These are phyloP conservation scores for Naganishia antarctica DNA, from an alignment of 768 basidiomycete genomes.

Conservation along the genomic window DNA sequence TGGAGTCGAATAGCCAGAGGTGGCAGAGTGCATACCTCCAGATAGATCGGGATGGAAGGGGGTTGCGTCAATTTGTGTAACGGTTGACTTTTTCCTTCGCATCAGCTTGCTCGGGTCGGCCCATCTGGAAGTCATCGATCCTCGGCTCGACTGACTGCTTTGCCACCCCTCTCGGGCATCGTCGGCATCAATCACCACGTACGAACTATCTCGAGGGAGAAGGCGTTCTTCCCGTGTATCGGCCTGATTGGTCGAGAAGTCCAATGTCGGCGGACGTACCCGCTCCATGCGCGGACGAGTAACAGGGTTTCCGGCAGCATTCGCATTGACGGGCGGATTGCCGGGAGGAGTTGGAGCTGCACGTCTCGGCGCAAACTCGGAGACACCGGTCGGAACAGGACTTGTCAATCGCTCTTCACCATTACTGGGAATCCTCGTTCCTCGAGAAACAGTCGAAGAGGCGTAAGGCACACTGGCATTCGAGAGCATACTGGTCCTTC, in stretches of 20 bases:
- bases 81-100: constrained; percentile 37
- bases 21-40: constrained; percentile 16
- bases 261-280: constrained; percentile 8
- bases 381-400: neutral
- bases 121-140: constrained; percentile 28
- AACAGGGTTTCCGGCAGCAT: neutral
- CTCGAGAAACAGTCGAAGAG: constrained; percentile 6
- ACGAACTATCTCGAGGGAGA: constrained; percentile 38
- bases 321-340: constrained; percentile 5
- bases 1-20: constrained; percentile 26
- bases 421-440: constrained; percentile 7
- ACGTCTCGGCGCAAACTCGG: constrained; percentile 18
- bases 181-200: constrained; percentile 31
- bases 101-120: constrained; percentile 29
- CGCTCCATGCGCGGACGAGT: constrained; percentile 14
- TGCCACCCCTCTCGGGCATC: constrained; percentile 17
- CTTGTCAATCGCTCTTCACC: constrained; percentile 15
- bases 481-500: constrained; percentile 19
- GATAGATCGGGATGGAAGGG: constrained; percentile 36
- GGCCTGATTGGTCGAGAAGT: neutral
- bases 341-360: constrained; percentile 3
- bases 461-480: constrained; percentile 12
- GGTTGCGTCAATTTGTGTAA: constrained; percentile 32
- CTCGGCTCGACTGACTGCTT: constrained; percentile 19
- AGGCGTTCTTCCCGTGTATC: constrained; percentile 10